phyloP scores from a whole-genome alignment of 352 stramenopile species.

The Globisporangium ultimum region DNA sequence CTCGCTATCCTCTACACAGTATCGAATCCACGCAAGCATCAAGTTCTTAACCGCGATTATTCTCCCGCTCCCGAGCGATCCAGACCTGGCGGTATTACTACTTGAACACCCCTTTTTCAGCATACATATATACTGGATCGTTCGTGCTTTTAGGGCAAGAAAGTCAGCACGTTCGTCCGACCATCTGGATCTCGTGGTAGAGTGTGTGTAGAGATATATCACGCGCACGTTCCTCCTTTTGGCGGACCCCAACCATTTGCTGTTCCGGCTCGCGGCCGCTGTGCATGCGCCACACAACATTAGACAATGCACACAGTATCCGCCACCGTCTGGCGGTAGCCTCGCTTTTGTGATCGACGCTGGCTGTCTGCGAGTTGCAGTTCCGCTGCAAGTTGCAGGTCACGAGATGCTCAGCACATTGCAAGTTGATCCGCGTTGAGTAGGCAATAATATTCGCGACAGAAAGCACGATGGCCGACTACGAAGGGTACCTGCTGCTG shows the following conservation, averaged over 20 bases:
- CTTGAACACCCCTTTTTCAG: no score
- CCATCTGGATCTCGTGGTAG: constrained; percentile 5
- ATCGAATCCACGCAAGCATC: no score
- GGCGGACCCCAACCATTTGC: background rate
- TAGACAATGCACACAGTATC: no score
- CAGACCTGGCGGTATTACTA: no score
- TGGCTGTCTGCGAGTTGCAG: background rate
- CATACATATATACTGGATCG: no score
- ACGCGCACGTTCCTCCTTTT: background rate
- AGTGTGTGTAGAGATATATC: background rate
- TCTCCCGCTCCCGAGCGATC: no score
- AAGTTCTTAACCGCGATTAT: no score
- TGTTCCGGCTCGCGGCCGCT: background rate
- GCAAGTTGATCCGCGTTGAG: background rate
- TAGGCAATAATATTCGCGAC: background rate
- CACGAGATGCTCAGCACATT: background rate
- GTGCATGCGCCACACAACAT: background rate
- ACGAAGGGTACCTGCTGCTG: constrained; percentile 75
- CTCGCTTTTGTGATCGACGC: background rate
- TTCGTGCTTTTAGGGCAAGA: background rate
- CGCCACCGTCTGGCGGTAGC: background rate
- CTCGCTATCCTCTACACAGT: no score
- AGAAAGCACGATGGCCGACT: constrained; percentile 82
- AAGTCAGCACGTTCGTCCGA: constrained; percentile 7
- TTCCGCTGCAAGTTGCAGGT: background rate